A percentile compares a stretch with the other conserved stretches of the same genome.
phyloP scores from a whole-genome alignment of 495 filamentous ascomycete species.

The Poronia punctata region DNA sequence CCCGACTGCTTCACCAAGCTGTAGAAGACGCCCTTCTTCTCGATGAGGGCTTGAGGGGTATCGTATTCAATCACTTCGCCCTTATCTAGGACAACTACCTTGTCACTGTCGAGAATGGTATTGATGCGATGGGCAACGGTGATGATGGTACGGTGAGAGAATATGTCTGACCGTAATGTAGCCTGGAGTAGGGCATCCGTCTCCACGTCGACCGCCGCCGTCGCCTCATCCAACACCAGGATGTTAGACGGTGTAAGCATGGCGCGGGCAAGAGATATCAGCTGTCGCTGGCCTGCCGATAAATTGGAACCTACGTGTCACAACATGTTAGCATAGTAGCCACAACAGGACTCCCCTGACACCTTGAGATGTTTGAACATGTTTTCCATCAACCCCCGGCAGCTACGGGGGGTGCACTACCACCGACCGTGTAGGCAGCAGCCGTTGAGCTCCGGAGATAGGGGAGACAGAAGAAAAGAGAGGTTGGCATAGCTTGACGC shows the following conservation, averaged over 20 bases:
- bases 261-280: conserved; percentile 87
- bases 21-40: conserved; percentile 38
- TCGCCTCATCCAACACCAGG: conserved; percentile 94
- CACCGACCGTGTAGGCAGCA: too few species aligned
- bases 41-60: conserved; percentile 35
- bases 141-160: conserved; percentile 89
- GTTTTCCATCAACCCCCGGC: too few species aligned
- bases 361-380: too few species aligned
- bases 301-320: conserved; percentile 55
- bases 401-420: too few species aligned
- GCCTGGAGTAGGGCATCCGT: conserved; percentile 78
- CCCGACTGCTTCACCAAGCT: conserved; percentile 43
- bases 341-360: background rate
- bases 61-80: conserved; percentile 45
- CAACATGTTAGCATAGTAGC: conserved; percentile 26
- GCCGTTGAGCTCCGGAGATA: conserved; percentile 7
- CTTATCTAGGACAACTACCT: conserved; percentile 70
- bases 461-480: background rate
- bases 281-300: conserved; percentile 84
- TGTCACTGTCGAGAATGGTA: conserved; percentile 88
- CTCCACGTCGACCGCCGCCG: conserved; percentile 91
- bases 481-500: background rate
- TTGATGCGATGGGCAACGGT: conserved; percentile 97
- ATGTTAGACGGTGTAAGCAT: conserved; percentile 95
- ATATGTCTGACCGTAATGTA: conserved; percentile 56